A percentile compares a stretch with the other conserved stretches of the same genome.
phyloP scores from a whole-genome alignment of 2,329 filamentous ascomycete genomes.

The Ophiocordyceps camponoti-floridani region DNA sequence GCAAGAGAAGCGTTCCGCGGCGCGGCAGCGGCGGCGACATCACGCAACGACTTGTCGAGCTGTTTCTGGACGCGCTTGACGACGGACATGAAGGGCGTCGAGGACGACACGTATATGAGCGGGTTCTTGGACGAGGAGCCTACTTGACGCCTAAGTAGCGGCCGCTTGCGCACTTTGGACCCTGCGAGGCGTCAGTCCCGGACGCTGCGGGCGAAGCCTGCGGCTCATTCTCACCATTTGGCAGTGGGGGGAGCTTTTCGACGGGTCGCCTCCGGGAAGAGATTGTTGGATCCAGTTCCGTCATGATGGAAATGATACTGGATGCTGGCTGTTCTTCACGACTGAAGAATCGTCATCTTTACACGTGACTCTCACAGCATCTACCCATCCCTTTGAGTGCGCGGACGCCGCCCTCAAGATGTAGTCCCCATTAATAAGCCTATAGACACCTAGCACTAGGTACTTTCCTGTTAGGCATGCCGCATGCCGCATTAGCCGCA shows the following conservation, averaged over 20 bases:
- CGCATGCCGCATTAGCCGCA: no score
- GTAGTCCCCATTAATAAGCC: no score
- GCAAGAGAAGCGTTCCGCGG: constrained; percentile 27
- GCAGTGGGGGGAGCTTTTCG: constrained; percentile 7
- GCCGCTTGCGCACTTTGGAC: constrained; percentile 29
- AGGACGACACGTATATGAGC: constrained; percentile 45
- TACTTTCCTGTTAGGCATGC: no score
- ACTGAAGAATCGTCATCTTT: no score
- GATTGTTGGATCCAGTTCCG: no score
- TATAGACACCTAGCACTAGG: no score
- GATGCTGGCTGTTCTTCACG: no score
- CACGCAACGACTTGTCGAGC: constrained; percentile 32
- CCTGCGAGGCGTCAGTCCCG: constrained; percentile 14
- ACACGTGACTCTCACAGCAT: no score
- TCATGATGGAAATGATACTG: no score
- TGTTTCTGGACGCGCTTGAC: constrained; percentile 47
- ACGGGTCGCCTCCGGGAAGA: no score
- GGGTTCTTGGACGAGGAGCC: constrained; percentile 23
- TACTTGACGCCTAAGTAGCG: constrained; percentile 21
- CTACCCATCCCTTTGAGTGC: no score
- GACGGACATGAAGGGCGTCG: constrained; percentile 49
- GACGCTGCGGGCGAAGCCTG: background rate
- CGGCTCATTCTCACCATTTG: constrained; percentile 11
- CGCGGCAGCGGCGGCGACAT: constrained; percentile 18
- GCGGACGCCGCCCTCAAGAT: no score